A percentile compares a stretch with the other conserved stretches of the same genome.
Evolutionary conservation across 805 yeast species (phyloP).

Genomic region (Grigorovia jiainica): DNA sequence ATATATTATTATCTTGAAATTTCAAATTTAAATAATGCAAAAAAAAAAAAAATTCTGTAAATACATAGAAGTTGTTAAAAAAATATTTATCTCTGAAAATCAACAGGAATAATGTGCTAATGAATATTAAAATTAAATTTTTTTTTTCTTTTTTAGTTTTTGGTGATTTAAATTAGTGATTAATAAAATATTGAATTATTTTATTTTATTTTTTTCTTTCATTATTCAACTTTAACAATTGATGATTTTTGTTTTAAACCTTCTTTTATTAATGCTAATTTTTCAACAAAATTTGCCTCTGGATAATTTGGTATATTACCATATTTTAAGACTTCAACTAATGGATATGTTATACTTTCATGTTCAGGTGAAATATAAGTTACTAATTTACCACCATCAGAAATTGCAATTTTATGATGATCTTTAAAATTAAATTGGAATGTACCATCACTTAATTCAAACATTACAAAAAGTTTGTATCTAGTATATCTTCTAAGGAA

Average conservation of each 20-base stretch:
- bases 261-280: conserved; percentile 51
- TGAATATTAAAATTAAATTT: no score
- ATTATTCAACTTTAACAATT: conserved; percentile 19
- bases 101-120: no score
- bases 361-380: conserved; percentile 77
- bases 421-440: conserved; percentile 93
- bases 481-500: conserved; percentile 79
- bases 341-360: conserved; percentile 56
- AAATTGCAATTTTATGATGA: conserved; percentile 79
- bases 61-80: no score
- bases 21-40: no score
- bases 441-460: conserved; percentile 85
- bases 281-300: conserved; percentile 36
- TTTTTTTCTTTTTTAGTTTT: no score
- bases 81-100: no score
- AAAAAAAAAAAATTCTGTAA: no score
- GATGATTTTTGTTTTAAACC: conserved; percentile 41
- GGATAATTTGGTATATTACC: conserved; percentile 41
- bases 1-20: no score
- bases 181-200: no score
- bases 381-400: conserved; percentile 63
- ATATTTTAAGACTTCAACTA: conserved; percentile 38
- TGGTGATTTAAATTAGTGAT: no score
- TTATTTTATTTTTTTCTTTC: background rate
- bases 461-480: conserved; percentile 74